Evolutionary conservation across 2,329 filamentous ascomycete genomes (phyloP), one percentile per base, ranked within the genome.

Genomic region (Aspergillus sclerotialis): DNA sequence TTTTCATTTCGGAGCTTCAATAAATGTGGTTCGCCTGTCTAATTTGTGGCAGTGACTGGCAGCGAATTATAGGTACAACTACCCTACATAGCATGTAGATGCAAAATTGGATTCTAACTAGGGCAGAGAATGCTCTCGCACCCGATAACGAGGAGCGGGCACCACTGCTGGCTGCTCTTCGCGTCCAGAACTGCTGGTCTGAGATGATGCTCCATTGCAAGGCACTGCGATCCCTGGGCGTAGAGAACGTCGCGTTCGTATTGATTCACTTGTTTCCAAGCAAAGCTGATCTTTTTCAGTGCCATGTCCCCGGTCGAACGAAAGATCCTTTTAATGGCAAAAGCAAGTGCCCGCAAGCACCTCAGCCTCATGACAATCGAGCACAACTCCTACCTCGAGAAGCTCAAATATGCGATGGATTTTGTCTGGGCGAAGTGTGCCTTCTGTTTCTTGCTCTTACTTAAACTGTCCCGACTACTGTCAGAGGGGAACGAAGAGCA

Each of bases 341-440:
- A 73, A 45, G 56, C 60, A 4, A 65, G 68, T n/a, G 65, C 73
- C 9, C 59, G 63, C n/a, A 56, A 66, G 35, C 72, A 76, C 36
- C 58, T 76, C 3, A 57, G 63, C 4, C 63, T 70, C 12, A 65
- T 75, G 21, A 60, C 72, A 23, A 44, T 55, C n/a, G 57, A 68
- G 30, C 60, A 66, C 28, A 51, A 61, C 10, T 47, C 57, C 2
- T 76, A 76, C 43, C 63, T 76, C 7, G 63, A 59, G 10, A 70
- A 68, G 11, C 64, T 76, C 21, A 65, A 63, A 18, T 75, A 69
- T 42, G 70, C 72, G 0, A 73, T 74, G 64, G 71, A 75, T 35
- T 76, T 75, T 38, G 72, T 76, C 13, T 75, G 72, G 72, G 72
- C 72, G 0, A 76, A 76, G 47, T 72, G 69, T 32, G 70, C 72